Conservation (phyloP, 2,329 filamentous ascomycete genomes). For the Sporothrix sp. region DNA sequence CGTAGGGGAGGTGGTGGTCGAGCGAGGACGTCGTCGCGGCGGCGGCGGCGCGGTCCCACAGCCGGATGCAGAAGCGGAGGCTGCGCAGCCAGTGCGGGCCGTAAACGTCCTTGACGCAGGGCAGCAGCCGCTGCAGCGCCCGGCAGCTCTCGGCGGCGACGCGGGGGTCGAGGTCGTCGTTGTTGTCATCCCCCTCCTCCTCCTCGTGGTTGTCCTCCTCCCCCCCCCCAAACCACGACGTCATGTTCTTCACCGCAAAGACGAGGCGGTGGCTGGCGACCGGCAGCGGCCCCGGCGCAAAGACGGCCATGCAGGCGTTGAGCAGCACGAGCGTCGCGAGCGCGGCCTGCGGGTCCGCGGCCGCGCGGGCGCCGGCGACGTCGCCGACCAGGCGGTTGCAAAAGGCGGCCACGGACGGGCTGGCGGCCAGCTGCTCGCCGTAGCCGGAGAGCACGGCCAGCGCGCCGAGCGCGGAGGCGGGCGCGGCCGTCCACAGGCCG, state of each 20-base stretch:
- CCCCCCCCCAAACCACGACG: slow-evolving; percentile 52
- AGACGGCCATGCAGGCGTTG: slow-evolving; percentile 42
- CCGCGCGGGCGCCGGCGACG: slow-evolving; percentile 41
- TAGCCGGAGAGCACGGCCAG: slow-evolving; percentile 43
- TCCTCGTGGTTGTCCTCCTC: slow-evolving; percentile 28
- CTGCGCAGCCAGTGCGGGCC: slow-evolving; percentile 74
- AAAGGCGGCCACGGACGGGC: slow-evolving; percentile 41
- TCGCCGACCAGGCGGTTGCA: slow-evolving; percentile 54
- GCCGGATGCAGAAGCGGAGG: slow-evolving; percentile 46
- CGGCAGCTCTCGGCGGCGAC: slow-evolving; percentile 45
- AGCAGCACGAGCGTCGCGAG: slow-evolving; percentile 43
- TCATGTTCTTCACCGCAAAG: slow-evolving; percentile 71
- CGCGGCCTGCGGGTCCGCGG: slow-evolving; percentile 31
- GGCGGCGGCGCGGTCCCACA: slow-evolving; percentile 43
- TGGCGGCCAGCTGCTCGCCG: slow-evolving; percentile 39
- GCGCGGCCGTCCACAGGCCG: slow-evolving; percentile 36
- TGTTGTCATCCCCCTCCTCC: not conserved
- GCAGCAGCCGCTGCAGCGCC: slow-evolving; percentile 53
- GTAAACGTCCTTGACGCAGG: slow-evolving; percentile 70
- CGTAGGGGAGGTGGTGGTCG: slow-evolving; percentile 47
- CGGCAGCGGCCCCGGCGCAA: slow-evolving; percentile 42
- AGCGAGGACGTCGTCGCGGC: slow-evolving; percentile 29
- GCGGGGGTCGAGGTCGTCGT: slow-evolving; percentile 27
- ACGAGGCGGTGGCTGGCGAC: slow-evolving; percentile 61
- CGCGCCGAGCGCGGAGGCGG: slow-evolving; percentile 38